Base-by-base conservation (phyloP, 768 basidiomycete genomes). In the Mycena alexandri region DNA sequence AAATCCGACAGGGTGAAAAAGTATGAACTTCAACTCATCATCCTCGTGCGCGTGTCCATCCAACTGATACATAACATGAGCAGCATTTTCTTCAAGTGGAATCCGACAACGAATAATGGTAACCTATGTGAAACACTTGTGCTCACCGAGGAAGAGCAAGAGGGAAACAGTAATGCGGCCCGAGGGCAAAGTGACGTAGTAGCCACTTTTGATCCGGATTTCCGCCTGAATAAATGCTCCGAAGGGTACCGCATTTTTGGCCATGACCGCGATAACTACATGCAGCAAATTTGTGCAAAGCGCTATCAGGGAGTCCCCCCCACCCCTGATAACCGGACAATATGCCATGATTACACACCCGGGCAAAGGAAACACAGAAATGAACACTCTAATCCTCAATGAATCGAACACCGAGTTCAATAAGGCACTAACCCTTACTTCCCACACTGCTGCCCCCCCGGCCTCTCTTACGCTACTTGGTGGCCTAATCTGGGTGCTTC, bases 401-500 rank as follows among this genome's bases (percentile, higher is more conserved):
- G 44, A 46, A n/a, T 14, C 44, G 9, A 8, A n/a, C 12, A n/a
- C 19, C 9, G 21, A 2, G 19, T 19, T 46, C 9, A 46, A n/a
- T n/a, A 19, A 17, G 1, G 19, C 44, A 6, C 21, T 46, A 21
- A n/a, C 2, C 3, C 19, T 46, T 2, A n/a, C 44, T 21, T 10
- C 19, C 5, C 8, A 17, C 17, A 13, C 44, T 46, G 21, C 19
- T n/a, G 19, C 17, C 1, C 14, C 44, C 14, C 12, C 44, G 17
- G 25, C 34, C 29, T 52, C 51, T 52, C 11, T 52, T 3, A 7
- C 51, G 33, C 51, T 52, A 5, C 51, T 34, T 16, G 51, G 25
- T 36, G 51, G 29, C 21, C 24, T 48, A 17, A 25, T 52, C 33
- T 52, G 51, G 51, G 29, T 52, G 8, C 21, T 52, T 52, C 51